Evolutionary conservation across 805 yeast genomes (phyloP), one percentile per base, ranked within the genome.

Genomic region (Hanseniaspora taiwanica): DNA sequence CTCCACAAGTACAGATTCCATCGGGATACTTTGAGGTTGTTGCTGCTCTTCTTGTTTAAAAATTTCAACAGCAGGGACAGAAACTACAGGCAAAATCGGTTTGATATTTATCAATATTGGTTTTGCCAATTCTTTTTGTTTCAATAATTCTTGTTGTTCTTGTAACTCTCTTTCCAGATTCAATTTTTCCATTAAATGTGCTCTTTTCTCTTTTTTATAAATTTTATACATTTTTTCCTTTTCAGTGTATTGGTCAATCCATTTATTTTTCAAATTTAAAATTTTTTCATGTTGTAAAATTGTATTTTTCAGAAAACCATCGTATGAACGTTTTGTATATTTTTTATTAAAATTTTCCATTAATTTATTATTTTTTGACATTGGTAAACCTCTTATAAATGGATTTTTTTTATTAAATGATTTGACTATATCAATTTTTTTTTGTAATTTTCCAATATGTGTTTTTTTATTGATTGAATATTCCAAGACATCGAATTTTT

Each of bases 401-500:
- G 62, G 60, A 23, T 56, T 54, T 13, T 48, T 48, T 36, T 46
- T 43, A n/a, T 39, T n/a, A n/a, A n/a, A n/a, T n/a, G n/a, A n/a
- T n/a, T n/a, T n/a, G n/a, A n/a, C n/a, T n/a, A n/a, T n/a, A n/a
- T n/a, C n/a, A n/a, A n/a, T n/a, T n/a, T n/a, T n/a, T n/a, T n/a
- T n/a, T n/a, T n/a, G n/a, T n/a, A n/a, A n/a, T n/a, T 7, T 23
- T 23, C 56, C 49, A 3, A 72, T 55, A 13, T 60, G 46, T 7
- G 51, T 54, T 14, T 65, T 46, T 39, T 84, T 60, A 29, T 65
- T 66, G 18, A n/a, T n/a, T n/a, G n/a, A n/a, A n/a, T n/a, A 77
- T 32, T 62, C 73, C 12, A 66, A 72, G 31, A 81, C 65, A 56
- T 80, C 78, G 45, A 78, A 72, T 12, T 52, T 23, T 23, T 23